Conservation (phyloP, 108 stramenopile species). For the Cyclotella distinguenda region DNA sequence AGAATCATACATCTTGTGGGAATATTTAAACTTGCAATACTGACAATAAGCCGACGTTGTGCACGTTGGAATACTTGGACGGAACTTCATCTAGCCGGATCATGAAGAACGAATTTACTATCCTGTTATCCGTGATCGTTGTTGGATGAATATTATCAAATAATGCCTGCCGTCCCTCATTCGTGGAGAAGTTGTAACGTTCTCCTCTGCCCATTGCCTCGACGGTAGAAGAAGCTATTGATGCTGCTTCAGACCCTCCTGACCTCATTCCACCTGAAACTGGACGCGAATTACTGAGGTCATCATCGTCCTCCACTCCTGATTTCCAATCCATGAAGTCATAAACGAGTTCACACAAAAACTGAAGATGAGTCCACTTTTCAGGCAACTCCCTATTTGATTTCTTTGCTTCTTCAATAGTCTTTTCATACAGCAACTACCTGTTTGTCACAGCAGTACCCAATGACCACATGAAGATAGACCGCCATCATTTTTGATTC, state of each 20-base stretch:
- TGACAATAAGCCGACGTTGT: background rate
- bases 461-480: constrained; percentile 33
- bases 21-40: background rate
- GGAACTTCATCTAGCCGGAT: background rate
- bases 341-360: background rate
- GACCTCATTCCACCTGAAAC: background rate
- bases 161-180: background rate
- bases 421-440: constrained; percentile 8
- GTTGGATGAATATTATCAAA: background rate
- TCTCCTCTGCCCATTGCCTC: too few relatives aligned
- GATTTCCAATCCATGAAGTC: background rate
- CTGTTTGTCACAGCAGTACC: constrained; percentile 19
- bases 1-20: too few relatives aligned
- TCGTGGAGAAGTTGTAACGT: background rate
- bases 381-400: background rate
- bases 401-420: constrained; percentile 14
- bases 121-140: background rate
- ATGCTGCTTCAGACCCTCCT: background rate
- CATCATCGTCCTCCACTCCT: background rate
- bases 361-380: background rate
- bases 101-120: background rate
- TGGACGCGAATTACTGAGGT: background rate
- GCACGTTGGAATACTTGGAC: background rate
- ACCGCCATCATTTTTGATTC: constrained; percentile 51
- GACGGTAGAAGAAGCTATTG: background rate